Evolutionary conservation across 176 grass and related monocot species (phyloP), one percentile per base, ranked within the genome.

Genomic region (Aegilops longissima): DNA sequence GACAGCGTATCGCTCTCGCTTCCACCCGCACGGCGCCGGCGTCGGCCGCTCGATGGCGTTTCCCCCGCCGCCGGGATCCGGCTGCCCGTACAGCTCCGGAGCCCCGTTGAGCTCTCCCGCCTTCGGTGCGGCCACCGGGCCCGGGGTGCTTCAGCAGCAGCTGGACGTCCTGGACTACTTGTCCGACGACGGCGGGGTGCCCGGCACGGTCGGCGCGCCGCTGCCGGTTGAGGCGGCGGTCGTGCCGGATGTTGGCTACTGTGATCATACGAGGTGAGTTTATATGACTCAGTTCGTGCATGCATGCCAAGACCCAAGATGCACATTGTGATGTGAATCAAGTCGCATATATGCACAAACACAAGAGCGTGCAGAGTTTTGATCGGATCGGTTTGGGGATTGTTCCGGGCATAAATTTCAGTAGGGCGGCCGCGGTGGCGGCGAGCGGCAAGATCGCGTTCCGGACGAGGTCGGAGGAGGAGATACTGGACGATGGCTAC

Each of bases 401-500:
- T 34, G 18, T 5, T 11, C 14, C 76, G 30, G 30, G 14, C 51
- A 12, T 17, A 6, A 3, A 76, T 73, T 29, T 87, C 84, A 87
- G 84, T 61, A 42, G 9, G 1, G 80, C 80, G 4, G 14, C 73
- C 11, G 51, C 51, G 66, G 77, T 23, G 71, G 78, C 29, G 40
- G 8, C n/a, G 58, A 38, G 21, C 31, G 24, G 77, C 14, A 92
- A 82, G 81, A 87, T 95, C 72, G 93, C 88, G 70, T 95, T 95
- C 83, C 77, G 90, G 73, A 87, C 77, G 38, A 92, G 87, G 88
- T 95, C 90, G 21, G 90, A 89, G 54, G 77, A 79, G 24, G 93
- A 95, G 61, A 76, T 93, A 5, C 66, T 90, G n/a, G 86, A 92
- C 5, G 93, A 95, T 17, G 93, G 90, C 31, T 95, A 92, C 80